Percentiles rank a stretch among this genome's conserved stretches.
Conservation (phyloP, 495 filamentous ascomycete genomes). For the Chlorociboria aeruginascens region DNA sequence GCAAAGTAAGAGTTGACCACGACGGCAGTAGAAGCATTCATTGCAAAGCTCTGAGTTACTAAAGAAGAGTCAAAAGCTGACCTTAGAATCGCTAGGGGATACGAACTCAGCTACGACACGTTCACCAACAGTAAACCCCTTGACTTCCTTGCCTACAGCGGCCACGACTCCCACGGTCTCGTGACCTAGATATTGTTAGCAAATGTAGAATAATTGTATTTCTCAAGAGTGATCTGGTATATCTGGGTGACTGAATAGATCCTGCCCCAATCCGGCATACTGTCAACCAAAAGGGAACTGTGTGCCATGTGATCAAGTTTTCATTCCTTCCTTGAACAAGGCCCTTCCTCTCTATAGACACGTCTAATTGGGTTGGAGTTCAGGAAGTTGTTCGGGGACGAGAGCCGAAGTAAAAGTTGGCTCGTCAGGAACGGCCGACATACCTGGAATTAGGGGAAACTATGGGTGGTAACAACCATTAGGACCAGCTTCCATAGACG, state of each 20-base stretch:
- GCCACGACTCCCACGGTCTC: conserved; percentile 46
- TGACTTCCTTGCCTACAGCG: conserved; percentile 41
- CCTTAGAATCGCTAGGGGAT: conserved; percentile 25
- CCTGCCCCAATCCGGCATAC: no score
- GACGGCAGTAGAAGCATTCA: conserved; percentile 63
- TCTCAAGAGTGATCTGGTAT: no score
- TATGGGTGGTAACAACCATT: conserved; percentile 11
- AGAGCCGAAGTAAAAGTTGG: not conserved
- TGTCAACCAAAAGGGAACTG: no score
- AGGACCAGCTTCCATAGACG: not conserved
- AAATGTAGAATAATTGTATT: not conserved
- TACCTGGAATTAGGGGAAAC: conserved; percentile 47
- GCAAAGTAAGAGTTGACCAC: conserved; percentile 55
- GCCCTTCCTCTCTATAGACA: no score
- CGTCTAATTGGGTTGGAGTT: no score
- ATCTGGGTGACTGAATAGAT: no score
- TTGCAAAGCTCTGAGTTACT: conserved; percentile 53
- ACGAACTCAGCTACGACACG: conserved; percentile 39
- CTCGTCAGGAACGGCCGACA: not conserved
- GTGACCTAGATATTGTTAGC: conserved; percentile 34
- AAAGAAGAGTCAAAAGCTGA: not conserved
- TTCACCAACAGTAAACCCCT: conserved; percentile 51
- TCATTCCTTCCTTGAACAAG: no score
- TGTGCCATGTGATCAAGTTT: no score
- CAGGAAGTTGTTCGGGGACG: not conserved